phyloP scores from a whole-genome alignment of 768 basidiomycete genomes.

The Antrodiella citrinella region DNA sequence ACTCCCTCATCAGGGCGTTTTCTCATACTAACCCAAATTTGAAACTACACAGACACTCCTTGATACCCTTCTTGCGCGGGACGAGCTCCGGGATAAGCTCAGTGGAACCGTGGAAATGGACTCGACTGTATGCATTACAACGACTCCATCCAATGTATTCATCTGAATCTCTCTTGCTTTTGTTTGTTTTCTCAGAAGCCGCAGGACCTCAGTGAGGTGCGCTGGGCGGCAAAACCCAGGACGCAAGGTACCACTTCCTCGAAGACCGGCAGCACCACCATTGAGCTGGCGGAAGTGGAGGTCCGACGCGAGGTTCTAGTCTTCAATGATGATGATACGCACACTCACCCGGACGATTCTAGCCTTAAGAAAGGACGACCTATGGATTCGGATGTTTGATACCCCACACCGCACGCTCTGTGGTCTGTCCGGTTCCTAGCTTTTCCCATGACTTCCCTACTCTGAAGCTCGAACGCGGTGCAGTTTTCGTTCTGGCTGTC shows the following conservation, averaged over 20 bases:
- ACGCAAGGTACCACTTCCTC: slow-evolving; percentile 1
- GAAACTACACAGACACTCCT: slow-evolving; percentile 28
- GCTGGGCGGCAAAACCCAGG: slow-evolving; percentile 7
- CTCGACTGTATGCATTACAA: slow-evolving; percentile 2
- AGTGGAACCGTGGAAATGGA: slow-evolving; percentile 10
- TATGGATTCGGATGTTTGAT: not conserved
- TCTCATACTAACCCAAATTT: not conserved
- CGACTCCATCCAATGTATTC: not conserved
- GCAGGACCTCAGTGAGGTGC: not conserved
- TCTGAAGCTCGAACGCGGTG: too few species aligned
- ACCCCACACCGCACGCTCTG: too few species aligned
- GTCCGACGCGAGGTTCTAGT: slow-evolving; percentile 10
- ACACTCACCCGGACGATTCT: not conserved
- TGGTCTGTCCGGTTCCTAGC: too few species aligned
- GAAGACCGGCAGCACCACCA: slow-evolving; percentile 4
- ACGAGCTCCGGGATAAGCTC: slow-evolving; percentile 23
- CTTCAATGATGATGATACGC: slow-evolving; percentile 2
- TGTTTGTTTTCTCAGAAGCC: not conserved
- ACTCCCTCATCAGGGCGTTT: not conserved
- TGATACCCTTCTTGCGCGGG: slow-evolving; percentile 36
- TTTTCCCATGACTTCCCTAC: too few species aligned
- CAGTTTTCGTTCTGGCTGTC: too few species aligned
- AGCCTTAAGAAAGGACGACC: not conserved
- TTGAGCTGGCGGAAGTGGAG: slow-evolving; percentile 6
- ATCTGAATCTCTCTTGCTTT: not conserved